These are phyloP conservation scores for Candida nitratophila DNA, from an alignment of 805 yeast genomes.

Conservation along the genomic window DNA sequence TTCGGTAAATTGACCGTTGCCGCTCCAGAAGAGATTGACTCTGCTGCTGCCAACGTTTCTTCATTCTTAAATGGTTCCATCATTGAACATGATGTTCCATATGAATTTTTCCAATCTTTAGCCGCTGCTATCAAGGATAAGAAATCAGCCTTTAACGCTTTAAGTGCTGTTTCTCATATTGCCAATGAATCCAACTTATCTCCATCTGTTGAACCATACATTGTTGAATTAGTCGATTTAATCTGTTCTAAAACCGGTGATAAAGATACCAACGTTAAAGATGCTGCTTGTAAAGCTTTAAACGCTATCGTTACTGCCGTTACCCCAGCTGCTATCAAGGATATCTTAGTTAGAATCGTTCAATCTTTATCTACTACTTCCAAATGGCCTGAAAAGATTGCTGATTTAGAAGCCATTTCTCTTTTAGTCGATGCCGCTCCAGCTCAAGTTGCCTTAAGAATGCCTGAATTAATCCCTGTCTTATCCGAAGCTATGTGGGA, in stretches of 20 bases:
- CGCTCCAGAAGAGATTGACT: constrained; percentile 70
- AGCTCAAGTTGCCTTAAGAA: constrained; percentile 93
- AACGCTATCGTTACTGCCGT: constrained; percentile 69
- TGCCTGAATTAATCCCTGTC: constrained; percentile 98
- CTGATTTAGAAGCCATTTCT: constrained; percentile 78
- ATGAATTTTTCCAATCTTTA: constrained; percentile 73
- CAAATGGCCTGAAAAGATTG: constrained; percentile 98
- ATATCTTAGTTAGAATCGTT: constrained; percentile 75
- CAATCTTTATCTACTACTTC: constrained; percentile 59
- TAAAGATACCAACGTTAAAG: constrained; percentile 72
- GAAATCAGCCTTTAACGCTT: constrained; percentile 77
- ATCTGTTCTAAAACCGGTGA: constrained; percentile 83
- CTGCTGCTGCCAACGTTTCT: constrained; percentile 84
- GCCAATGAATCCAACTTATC: constrained; percentile 72
- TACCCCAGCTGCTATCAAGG: constrained; percentile 92
- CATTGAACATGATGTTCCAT: constrained; percentile 98
- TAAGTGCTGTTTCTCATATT: constrained; percentile 79
- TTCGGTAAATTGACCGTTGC: constrained; percentile 91
- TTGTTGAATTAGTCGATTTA: constrained; percentile 67
- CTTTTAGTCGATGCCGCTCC: constrained; percentile 91
- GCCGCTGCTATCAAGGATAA: constrained; percentile 70
- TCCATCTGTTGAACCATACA: constrained; percentile 94
- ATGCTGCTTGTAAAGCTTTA: constrained; percentile 70
- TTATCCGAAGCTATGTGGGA: constrained; percentile 99
- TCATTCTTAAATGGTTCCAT: constrained; percentile 93